phyloP scores from a whole-genome alignment of 129 eudicot genomes.

The Ambrosia trifida region DNA sequence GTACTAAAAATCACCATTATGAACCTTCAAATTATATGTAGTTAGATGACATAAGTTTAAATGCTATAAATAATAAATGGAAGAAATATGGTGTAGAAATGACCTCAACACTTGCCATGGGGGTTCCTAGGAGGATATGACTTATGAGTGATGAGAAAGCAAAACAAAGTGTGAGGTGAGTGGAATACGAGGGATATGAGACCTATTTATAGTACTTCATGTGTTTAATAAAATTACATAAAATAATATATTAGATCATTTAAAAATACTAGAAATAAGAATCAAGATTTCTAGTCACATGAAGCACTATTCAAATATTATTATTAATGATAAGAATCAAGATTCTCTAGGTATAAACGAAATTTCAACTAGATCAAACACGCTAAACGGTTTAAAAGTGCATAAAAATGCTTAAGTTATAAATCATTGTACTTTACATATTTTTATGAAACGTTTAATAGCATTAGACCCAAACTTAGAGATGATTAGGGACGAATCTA shows the following conservation, averaged over 20 bases:
- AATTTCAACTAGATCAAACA: background rate
- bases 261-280: background rate
- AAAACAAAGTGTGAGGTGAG: slow-evolving; percentile 22
- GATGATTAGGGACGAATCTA: background rate
- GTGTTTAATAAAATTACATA: background rate
- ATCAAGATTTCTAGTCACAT: background rate
- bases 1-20: background rate
- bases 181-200: slow-evolving; percentile 17
- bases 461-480: background rate
- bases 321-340: background rate
- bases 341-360: too few species aligned
- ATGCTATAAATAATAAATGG: background rate
- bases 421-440: too few species aligned
- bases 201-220: slow-evolving; percentile 50
- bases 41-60: background rate
- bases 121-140: slow-evolving; percentile 15
- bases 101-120: slow-evolving; percentile 70
- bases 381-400: too few species aligned
- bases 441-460: too few species aligned
- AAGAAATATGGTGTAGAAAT: background rate
- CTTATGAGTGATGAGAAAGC: background rate
- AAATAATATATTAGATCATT: background rate
- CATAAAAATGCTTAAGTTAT: too few species aligned
- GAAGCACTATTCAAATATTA: background rate
- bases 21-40: background rate